Base-by-base conservation (phyloP, 2,329 filamentous ascomycete genomes). In the Fusarium fracticaudum region DNA sequence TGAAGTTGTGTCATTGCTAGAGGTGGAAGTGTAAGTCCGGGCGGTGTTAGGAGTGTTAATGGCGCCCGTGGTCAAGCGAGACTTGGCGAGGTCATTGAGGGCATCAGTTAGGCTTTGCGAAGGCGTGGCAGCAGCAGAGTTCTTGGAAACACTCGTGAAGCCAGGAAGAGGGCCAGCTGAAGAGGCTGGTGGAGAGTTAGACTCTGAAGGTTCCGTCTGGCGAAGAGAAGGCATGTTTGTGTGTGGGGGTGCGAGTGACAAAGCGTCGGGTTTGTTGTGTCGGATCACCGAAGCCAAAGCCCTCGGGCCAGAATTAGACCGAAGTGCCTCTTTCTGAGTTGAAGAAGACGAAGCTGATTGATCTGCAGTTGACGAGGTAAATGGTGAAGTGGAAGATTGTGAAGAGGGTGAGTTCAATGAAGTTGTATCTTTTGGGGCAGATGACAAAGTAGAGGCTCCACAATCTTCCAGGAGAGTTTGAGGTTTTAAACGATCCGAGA, bases 251-350 rank as follows among this genome's bases (percentile, higher is more conserved):
- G 76, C 45, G 71, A 93, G 83, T 35, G 91, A 90, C 29, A 92
- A 87, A 55, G 90, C 86, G 80, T 92, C 88, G 60, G 91, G 88
- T 79, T 90, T 89, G 76, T 88, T 87, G 76, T 86, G 88, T 79
- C 88, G 88, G 65, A 87, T 85, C 48, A 89, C 86, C 20, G 93
- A 95, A 64, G 92, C 92, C 75, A 96, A 84, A 11, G 93, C 93
- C 84, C 96, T 95, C 85, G 95, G 90, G 79, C 95, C 91, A 64
- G 94, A 50, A 50, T 59, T 96, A 54, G 65, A 57, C 54, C 64
- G 61, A 67, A 55, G 64, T 38, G 41, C 29, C 50, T 72, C 64
- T 31, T 58, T 48, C 22, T 58, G 65, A 51, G 33, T 47, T 33
- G 71, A 65, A 51, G 64, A 64, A 37, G 35, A 68, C 20, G 80